Evolutionary conservation across 345 rosid species (phyloP).

Genomic region (Hevea brasiliensis): DNA sequence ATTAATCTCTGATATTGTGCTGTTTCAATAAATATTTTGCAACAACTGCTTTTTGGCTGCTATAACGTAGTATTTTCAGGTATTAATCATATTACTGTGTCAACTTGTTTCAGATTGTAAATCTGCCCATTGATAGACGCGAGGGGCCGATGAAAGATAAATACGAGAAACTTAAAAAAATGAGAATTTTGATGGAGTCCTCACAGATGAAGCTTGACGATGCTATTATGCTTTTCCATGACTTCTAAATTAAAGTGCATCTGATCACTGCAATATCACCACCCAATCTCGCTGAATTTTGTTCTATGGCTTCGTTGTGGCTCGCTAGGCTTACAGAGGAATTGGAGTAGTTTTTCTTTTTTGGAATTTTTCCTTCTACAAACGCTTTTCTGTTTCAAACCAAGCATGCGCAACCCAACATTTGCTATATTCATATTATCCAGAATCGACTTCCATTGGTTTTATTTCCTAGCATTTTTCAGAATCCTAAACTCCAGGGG

Average conservation of each 20-base stretch:
- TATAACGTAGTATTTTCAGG: too few species aligned
- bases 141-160: slow-evolving; percentile 35
- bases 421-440: too few species aligned
- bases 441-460: too few species aligned
- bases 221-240: slow-evolving; percentile 74
- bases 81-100: neutral
- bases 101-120: slow-evolving; percentile 44
- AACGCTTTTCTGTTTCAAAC: too few species aligned
- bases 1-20: slow-evolving; percentile 1
- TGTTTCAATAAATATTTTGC: too few species aligned
- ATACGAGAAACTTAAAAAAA: slow-evolving; percentile 37
- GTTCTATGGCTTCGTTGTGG: neutral
- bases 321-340: neutral
- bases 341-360: neutral
- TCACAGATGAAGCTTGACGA: slow-evolving; percentile 67
- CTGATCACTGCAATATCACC: neutral
- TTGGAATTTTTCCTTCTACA: neutral
- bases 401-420: too few species aligned
- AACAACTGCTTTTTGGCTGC: too few species aligned
- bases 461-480: too few species aligned
- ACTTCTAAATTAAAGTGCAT: too few species aligned
- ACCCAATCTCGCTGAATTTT: neutral
- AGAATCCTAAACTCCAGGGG: too few species aligned
- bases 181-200: slow-evolving; percentile 46
- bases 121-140: slow-evolving; percentile 39